These are phyloP conservation scores for Diaporthe helianthi DNA, from an alignment of 2,329 filamentous ascomycete species.

Conservation along the genomic window DNA sequence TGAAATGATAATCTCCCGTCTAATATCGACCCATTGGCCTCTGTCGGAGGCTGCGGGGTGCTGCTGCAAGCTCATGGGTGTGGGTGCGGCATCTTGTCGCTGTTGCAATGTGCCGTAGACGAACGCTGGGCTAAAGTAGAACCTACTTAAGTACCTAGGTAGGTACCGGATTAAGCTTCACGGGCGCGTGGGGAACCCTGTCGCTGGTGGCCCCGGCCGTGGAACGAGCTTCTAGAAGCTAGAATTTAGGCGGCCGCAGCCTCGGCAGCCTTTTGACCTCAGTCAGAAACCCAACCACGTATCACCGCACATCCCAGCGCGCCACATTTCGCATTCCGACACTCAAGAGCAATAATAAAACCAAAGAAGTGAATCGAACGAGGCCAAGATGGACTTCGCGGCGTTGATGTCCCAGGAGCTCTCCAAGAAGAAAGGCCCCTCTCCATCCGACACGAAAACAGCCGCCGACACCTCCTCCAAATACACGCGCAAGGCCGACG, in stretches of 20 bases:
- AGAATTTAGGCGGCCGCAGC: conserved; percentile 24
- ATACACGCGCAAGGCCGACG: conserved; percentile 83
- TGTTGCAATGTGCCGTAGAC: not conserved
- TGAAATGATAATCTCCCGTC: not conserved
- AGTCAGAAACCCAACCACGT: not conserved
- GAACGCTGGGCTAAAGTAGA: not conserved
- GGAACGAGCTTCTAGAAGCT: conserved; percentile 27
- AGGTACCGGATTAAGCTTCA: conserved; percentile 25
- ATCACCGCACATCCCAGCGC: not conserved
- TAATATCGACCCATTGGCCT: not conserved
- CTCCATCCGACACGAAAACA: conserved; percentile 36
- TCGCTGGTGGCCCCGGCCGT: conserved; percentile 4
- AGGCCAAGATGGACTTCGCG: conserved; percentile 85
- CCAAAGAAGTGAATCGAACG: not conserved
- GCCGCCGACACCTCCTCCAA: conserved; percentile 62
- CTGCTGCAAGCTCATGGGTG: not conserved
- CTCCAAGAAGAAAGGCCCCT: conserved; percentile 72
- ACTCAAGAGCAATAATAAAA: not conserved
- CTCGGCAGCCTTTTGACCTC: conserved; percentile 21
- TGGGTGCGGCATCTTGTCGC: no score
- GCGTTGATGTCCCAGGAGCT: conserved; percentile 93
- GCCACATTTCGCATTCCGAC: not conserved
- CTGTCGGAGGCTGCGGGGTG: not conserved
- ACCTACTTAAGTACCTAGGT: no score
- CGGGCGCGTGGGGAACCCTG: conserved; percentile 29